phyloP scores from a whole-genome alignment of 108 stramenopile species.

The Skeletonema marinoi region DNA sequence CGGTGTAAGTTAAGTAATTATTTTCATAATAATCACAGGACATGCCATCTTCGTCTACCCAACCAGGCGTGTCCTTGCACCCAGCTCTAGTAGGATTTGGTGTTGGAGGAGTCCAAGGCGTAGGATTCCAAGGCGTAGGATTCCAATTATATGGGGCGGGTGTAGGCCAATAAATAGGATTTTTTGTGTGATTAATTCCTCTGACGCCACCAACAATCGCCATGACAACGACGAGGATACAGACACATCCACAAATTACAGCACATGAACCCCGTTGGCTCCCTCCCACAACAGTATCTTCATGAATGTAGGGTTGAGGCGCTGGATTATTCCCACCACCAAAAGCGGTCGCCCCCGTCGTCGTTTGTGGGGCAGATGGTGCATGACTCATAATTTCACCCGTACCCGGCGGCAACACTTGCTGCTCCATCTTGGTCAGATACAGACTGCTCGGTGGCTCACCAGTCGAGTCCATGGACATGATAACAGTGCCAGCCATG shows the following conservation, averaged over 20 bases:
- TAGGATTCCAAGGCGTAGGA: not conserved
- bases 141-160: not conserved
- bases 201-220: not conserved
- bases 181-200: too few relatives aligned
- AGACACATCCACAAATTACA: not conserved
- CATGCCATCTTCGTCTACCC: too few relatives aligned
- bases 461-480: constrained; percentile 11
- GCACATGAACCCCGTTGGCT: not conserved
- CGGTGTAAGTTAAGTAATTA: too few relatives aligned
- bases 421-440: constrained; percentile 21
- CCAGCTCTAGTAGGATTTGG: not conserved
- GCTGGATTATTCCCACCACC: not conserved
- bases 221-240: not conserved
- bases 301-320: not conserved
- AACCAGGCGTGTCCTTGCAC: not conserved
- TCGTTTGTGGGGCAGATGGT: not conserved
- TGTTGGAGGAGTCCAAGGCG: not conserved
- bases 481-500: not conserved
- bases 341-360: not conserved
- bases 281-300: not conserved
- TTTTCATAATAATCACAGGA: too few relatives aligned
- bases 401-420: constrained; percentile 8
- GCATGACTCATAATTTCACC: constrained; percentile 10
- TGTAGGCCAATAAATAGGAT: not conserved
- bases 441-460: constrained; percentile 27